Conservation (phyloP, 2,329 filamentous ascomycete genomes). For the Epichloe sylvatica region DNA sequence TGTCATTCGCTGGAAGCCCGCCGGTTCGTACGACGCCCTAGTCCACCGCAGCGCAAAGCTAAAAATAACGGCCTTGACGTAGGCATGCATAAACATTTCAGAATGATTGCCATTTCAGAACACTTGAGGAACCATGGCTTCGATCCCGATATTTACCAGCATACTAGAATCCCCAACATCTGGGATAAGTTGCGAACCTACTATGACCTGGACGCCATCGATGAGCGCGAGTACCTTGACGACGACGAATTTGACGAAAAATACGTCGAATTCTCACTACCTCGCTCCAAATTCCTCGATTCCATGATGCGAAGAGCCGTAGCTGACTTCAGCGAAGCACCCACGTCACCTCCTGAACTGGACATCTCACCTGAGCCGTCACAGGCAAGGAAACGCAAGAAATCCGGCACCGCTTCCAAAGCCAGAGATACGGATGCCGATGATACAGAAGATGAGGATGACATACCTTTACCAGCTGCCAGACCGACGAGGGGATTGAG, state of each 20-base stretch:
- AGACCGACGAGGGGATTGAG: constrained; percentile 28
- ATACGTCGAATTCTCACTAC: constrained; percentile 54
- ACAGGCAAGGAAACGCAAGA: constrained; percentile 30
- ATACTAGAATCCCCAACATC: constrained; percentile 81
- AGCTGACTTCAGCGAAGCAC: constrained; percentile 32
- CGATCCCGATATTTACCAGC: constrained; percentile 52
- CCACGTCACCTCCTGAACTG: constrained; percentile 31
- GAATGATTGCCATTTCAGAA: constrained; percentile 75
- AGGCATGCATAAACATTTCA: constrained; percentile 91
- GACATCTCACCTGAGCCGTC: constrained; percentile 24
- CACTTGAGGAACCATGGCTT: constrained; percentile 69
- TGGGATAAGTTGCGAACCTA: constrained; percentile 75
- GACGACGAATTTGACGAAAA: constrained; percentile 44
- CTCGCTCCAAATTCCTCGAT: constrained; percentile 31
- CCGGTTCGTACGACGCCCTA: constrained; percentile 40
- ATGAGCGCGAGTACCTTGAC: constrained; percentile 65
- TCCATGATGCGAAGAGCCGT: constrained; percentile 31
- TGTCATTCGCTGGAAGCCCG: constrained; percentile 92
- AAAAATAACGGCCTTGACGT: neutral
- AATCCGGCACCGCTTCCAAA: constrained; percentile 24
- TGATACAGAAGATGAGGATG: constrained; percentile 33
- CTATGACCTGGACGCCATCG: constrained; percentile 75
- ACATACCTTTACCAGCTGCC: constrained; percentile 20
- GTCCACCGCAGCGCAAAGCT: neutral
- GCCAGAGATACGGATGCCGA: constrained; percentile 31